These are phyloP conservation scores for Phaeodactylum tricornutum DNA, from an alignment of 108 stramenopile genomes.

Conservation along the genomic window DNA sequence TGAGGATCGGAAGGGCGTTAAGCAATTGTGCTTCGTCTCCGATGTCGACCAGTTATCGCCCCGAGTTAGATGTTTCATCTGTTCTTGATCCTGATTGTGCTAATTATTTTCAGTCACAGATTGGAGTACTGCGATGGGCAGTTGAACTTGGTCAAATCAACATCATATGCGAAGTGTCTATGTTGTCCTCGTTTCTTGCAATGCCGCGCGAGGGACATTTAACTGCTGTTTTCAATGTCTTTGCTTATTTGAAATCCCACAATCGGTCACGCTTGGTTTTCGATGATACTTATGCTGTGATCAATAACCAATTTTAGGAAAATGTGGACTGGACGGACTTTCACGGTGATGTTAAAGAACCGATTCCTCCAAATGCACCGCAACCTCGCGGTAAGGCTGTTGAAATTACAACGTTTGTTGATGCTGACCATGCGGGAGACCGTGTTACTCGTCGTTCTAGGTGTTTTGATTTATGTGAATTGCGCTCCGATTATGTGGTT, in stretches of 20 bases:
- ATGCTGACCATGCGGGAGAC: conserved; percentile 41
- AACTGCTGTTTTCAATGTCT: conserved; percentile 18
- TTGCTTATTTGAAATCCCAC: conserved; percentile 19
- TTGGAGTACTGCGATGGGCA: conserved; percentile 15
- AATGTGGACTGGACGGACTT: conserved; percentile 22
- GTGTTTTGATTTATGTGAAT: conserved; percentile 35
- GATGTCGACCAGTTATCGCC: conserved; percentile 7
- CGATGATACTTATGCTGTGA: conserved; percentile 14
- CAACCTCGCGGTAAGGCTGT: conserved; percentile 15
- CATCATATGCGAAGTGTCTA: conserved; percentile 12
- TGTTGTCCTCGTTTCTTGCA: conserved; percentile 25
- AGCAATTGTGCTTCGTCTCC: background rate
- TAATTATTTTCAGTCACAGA: conserved; percentile 7
- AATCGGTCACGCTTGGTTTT: conserved; percentile 13
- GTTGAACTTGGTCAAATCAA: conserved; percentile 22
- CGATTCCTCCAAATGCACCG: conserved; percentile 10
- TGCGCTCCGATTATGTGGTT: conserved; percentile 31
- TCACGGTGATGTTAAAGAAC: conserved; percentile 10
- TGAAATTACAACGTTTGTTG: conserved; percentile 20
- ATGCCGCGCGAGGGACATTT: conserved; percentile 25
- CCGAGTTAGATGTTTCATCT: conserved; percentile 16
- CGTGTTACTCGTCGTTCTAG: conserved; percentile 31
- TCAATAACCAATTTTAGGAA: conserved; percentile 11
- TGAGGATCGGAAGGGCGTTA: background rate
- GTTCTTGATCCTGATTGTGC: conserved; percentile 8